Percentiles rank a stretch among this genome's conserved stretches.
Conservation (phyloP, 2,329 filamentous ascomycete species). For the Hypoxylon sp. region DNA sequence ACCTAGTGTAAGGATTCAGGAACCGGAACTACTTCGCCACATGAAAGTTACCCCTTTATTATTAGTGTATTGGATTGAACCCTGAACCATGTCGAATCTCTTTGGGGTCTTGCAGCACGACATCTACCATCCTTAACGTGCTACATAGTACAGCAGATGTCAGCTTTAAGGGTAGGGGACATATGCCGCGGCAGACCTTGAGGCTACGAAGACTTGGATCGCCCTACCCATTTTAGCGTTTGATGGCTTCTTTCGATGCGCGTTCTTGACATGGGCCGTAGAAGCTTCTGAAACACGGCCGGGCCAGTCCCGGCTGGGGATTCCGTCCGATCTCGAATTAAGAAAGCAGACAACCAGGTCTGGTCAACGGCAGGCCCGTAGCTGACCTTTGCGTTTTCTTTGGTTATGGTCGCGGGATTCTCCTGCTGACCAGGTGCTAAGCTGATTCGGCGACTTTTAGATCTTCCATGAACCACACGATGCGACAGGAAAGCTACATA, state of each 20-base stretch:
- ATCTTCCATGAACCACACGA: constrained; percentile 36
- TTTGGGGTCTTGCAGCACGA: constrained; percentile 43
- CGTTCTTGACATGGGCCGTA: constrained; percentile 45
- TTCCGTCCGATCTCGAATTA: constrained; percentile 43
- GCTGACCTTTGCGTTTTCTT: constrained; percentile 29
- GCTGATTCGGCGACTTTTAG: constrained; percentile 44
- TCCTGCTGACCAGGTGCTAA: constrained; percentile 31
- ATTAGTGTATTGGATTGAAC: constrained; percentile 39
- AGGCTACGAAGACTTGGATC: constrained; percentile 35
- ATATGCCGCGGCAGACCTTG: constrained; percentile 41
- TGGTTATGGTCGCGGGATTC: constrained; percentile 19
- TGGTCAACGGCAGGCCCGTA: constrained; percentile 25
- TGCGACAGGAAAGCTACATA: too few species aligned
- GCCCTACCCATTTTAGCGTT: constrained; percentile 45
- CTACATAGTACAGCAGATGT: constrained; percentile 44
- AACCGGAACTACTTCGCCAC: constrained; percentile 43
- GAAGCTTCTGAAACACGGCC: constrained; percentile 47
- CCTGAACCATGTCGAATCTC: constrained; percentile 46
- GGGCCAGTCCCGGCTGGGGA: constrained; percentile 43
- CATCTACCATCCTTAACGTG: constrained; percentile 42
- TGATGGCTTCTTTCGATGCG: constrained; percentile 44
- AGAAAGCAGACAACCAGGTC: constrained; percentile 29
- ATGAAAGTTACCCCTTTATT: constrained; percentile 44
- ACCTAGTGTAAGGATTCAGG: constrained; percentile 37
- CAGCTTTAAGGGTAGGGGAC: constrained; percentile 40